These are phyloP conservation scores for Candida chilensis DNA, from an alignment of 805 yeast genomes.

Conservation along the genomic window DNA sequence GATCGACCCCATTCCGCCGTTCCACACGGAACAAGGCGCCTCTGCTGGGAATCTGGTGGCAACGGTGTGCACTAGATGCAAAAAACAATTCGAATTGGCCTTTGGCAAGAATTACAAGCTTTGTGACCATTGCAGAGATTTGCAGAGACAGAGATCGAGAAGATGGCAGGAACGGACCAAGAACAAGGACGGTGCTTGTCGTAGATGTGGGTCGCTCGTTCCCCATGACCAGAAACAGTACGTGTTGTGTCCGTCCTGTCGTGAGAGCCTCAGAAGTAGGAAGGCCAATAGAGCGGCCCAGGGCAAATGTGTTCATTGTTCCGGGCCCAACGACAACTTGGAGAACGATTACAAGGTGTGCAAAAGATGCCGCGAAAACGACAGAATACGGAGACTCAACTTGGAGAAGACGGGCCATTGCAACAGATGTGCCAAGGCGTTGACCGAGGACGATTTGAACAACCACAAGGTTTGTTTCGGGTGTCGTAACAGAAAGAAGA, in stretches of 20 bases:
- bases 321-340: slow-evolving; percentile 41
- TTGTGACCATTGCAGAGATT: slow-evolving; percentile 56
- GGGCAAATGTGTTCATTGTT: slow-evolving; percentile 64
- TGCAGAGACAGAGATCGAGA: slow-evolving; percentile 53
- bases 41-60: too few relatives aligned
- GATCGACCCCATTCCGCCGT: too few relatives aligned
- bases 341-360: slow-evolving; percentile 53
- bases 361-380: slow-evolving; percentile 52
- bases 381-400: slow-evolving; percentile 44
- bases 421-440: slow-evolving; percentile 48
- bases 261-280: slow-evolving; percentile 42
- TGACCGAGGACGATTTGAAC: slow-evolving; percentile 35
- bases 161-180: slow-evolving; percentile 60
- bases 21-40: too few relatives aligned
- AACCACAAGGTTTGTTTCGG: slow-evolving; percentile 46
- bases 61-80: slow-evolving; percentile 45
- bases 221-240: slow-evolving; percentile 40
- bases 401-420: slow-evolving; percentile 53
- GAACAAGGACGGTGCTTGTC: slow-evolving; percentile 51
- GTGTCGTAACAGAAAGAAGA: slow-evolving; percentile 48
- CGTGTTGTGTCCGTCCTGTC: slow-evolving; percentile 54
- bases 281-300: slow-evolving; percentile 52
- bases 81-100: slow-evolving; percentile 44
- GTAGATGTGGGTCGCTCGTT: slow-evolving; percentile 52
- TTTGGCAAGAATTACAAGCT: slow-evolving; percentile 38